Percentiles rank a stretch among this genome's conserved stretches.
Evolutionary conservation across 495 filamentous ascomycete species (phyloP).

Genomic region (Podospora australis): DNA sequence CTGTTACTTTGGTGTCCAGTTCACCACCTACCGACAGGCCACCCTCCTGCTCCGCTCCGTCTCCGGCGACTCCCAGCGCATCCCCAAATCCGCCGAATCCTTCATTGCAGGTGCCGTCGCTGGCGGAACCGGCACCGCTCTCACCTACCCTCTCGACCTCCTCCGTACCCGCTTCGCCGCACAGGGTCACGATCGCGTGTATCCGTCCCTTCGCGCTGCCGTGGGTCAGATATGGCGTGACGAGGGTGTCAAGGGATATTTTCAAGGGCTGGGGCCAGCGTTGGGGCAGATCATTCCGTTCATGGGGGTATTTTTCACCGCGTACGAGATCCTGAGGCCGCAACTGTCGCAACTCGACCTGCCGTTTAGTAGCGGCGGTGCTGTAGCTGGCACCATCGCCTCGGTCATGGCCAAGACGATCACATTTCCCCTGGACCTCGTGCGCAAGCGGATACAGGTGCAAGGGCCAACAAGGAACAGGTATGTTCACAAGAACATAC

Average conservation of each 20-base stretch:
- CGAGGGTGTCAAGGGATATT: slow-evolving; percentile 76
- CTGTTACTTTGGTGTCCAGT: slow-evolving; percentile 80
- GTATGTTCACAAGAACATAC: slow-evolving; percentile 86
- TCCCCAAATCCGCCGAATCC: slow-evolving; percentile 50
- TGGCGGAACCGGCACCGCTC: slow-evolving; percentile 71
- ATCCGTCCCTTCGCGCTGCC: slow-evolving; percentile 59
- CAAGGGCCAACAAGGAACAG: slow-evolving; percentile 75
- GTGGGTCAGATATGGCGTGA: slow-evolving; percentile 63
- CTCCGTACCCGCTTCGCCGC: slow-evolving; percentile 93
- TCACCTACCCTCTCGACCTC: slow-evolving; percentile 89
- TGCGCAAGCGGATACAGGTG: slow-evolving; percentile 88
- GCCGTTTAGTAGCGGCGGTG: slow-evolving; percentile 72
- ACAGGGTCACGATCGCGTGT: slow-evolving; percentile 78
- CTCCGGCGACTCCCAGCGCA: slow-evolving; percentile 28
- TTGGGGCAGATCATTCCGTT: slow-evolving; percentile 85
- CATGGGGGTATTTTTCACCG: slow-evolving; percentile 93
- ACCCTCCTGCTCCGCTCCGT: slow-evolving; percentile 51
- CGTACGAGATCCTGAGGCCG: slow-evolving; percentile 68
- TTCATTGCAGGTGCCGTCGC: slow-evolving; percentile 78
- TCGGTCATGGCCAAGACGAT: slow-evolving; percentile 77
- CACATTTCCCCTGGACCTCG: slow-evolving; percentile 90
- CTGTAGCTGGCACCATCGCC: slow-evolving; percentile 70
- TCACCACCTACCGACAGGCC: slow-evolving; percentile 75
- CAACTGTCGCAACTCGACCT: slow-evolving; percentile 48
- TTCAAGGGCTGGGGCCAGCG: slow-evolving; percentile 73